phyloP scores from a whole-genome alignment of 805 yeast genomes.

The Candida caryicola region DNA sequence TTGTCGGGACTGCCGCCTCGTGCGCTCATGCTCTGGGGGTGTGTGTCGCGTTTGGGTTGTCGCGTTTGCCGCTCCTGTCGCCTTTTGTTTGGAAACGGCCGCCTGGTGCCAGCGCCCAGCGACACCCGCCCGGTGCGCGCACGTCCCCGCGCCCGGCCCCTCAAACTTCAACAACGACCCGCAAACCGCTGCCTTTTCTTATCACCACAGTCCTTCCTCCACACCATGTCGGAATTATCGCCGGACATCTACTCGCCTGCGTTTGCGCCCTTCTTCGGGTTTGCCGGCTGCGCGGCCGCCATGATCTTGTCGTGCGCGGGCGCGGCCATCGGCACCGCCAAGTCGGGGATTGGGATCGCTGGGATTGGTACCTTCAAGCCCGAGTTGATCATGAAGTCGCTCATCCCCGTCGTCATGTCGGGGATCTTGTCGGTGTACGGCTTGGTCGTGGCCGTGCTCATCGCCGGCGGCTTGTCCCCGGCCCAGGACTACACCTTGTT shows the following conservation, averaged over 20 bases:
- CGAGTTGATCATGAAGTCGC: constrained; percentile 90
- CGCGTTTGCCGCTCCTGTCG: constrained; percentile 1
- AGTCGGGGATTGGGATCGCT: constrained; percentile 95
- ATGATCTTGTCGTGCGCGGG: constrained; percentile 93
- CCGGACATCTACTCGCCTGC: constrained; percentile 75
- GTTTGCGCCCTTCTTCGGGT: constrained; percentile 96
- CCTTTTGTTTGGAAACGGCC: no score
- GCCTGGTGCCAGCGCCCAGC: no score
- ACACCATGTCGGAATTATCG: constrained; percentile 13
- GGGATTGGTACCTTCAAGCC: constrained; percentile 99
- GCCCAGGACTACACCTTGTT: constrained; percentile 76
- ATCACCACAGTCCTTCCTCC: no score
- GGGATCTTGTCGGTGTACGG: constrained; percentile 98
- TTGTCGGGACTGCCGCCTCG: not conserved
- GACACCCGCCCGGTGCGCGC: no score
- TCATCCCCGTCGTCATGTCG: constrained; percentile 96
- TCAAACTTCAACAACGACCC: no score
- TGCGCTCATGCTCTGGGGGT: constrained; percentile 10
- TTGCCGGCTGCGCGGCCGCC: constrained; percentile 95
- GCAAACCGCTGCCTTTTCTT: no score
- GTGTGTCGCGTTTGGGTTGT: not conserved
- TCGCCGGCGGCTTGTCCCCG: constrained; percentile 88
- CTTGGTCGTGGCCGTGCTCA: constrained; percentile 90
- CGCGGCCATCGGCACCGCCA: constrained; percentile 98
- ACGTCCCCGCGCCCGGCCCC: no score